phyloP scores from a whole-genome alignment of 441 rosid species.

The Euphorbia celastroides region DNA sequence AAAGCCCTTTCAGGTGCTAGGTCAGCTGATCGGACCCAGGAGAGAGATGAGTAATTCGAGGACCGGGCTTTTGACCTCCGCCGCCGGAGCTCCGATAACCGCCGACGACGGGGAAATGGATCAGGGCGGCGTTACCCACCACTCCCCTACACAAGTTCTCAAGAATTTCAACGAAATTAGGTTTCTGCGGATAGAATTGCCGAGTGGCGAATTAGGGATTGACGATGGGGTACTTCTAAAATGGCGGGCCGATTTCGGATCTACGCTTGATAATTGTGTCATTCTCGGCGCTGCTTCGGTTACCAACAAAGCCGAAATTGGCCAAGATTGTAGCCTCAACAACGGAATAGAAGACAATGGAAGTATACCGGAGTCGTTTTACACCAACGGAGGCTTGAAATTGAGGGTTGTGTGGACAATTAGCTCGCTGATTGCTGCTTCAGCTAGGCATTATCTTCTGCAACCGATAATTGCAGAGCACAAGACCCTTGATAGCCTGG shows the following conservation, averaged over 20 bases:
- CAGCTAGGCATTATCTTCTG: slow-evolving; percentile 84
- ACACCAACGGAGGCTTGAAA: slow-evolving; percentile 90
- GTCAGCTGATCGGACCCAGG: slow-evolving; percentile 47
- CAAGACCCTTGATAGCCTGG: slow-evolving; percentile 70
- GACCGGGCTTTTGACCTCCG: slow-evolving; percentile 11
- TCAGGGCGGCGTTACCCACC: slow-evolving; percentile 82
- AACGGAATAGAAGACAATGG: slow-evolving; percentile 45
- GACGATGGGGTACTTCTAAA: slow-evolving; percentile 71
- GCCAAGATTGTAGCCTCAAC: slow-evolving; percentile 10
- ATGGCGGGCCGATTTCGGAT: slow-evolving; percentile 93
- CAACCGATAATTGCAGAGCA: slow-evolving; percentile 87
- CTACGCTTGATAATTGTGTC: slow-evolving; percentile 79
- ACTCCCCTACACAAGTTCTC: slow-evolving; percentile 84
- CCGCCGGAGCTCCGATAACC: slow-evolving; percentile 22
- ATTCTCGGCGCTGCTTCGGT: slow-evolving; percentile 83
- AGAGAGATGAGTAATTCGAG: slow-evolving; percentile 18
- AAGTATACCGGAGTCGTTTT: slow-evolving; percentile 86
- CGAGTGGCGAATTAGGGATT: slow-evolving; percentile 71
- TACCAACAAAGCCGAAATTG: slow-evolving; percentile 16
- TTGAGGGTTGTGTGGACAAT: slow-evolving; percentile 94
- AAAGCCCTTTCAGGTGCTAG: slow-evolving; percentile 71
- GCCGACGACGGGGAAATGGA: slow-evolving; percentile 60
- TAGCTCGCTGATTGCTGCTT: slow-evolving; percentile 84
- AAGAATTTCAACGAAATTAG: slow-evolving; percentile 78
- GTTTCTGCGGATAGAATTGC: slow-evolving; percentile 67